phyloP scores from a whole-genome alignment of 75 land plant species.

The Pinus tabuliformis region DNA sequence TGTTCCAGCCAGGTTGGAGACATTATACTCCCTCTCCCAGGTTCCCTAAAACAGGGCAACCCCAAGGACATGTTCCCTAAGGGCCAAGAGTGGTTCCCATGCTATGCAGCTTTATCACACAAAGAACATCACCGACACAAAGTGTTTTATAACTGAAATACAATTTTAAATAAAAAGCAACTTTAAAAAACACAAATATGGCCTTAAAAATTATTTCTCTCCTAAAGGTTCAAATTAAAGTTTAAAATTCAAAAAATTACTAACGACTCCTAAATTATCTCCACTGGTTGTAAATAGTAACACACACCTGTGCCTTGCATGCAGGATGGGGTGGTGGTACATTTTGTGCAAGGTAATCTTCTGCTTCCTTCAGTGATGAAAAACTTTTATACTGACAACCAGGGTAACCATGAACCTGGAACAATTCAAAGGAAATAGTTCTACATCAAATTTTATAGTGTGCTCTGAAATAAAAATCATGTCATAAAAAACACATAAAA shows the following conservation, averaged over 20 bases:
- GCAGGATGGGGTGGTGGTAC: neutral
- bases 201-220: no score
- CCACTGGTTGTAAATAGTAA: neutral
- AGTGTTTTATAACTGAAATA: no score
- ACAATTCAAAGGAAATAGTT: neutral
- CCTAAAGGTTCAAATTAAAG: neutral
- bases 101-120: no score
- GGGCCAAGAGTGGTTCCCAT: no score
- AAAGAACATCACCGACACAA: no score
- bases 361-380: slow-evolving; percentile 6
- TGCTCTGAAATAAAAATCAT: neutral
- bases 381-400: slow-evolving; percentile 4
- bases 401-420: slow-evolving; percentile 6
- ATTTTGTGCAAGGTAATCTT: slow-evolving; percentile 1
- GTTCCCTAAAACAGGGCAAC: no score
- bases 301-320: neutral
- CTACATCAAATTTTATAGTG: neutral
- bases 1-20: no score
- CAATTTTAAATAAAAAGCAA: no score
- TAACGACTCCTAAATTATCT: neutral
- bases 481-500: neutral
- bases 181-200: no score
- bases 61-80: no score
- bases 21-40: no score
- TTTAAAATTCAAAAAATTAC: neutral